Conservation (phyloP, 176 grass and related monocot species). For the Cenchrus americanus region DNA sequence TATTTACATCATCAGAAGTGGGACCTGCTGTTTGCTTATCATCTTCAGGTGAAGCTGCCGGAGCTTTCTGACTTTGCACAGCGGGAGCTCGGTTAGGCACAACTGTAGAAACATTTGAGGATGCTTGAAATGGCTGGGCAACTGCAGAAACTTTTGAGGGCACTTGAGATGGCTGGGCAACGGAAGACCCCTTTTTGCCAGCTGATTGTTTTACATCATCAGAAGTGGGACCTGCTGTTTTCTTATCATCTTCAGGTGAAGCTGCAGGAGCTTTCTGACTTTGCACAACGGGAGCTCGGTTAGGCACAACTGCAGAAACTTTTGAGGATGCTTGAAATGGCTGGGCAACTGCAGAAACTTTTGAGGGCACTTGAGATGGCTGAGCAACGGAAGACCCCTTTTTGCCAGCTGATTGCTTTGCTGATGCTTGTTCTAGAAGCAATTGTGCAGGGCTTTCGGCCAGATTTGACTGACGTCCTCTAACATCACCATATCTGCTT, state of each 20-base stretch:
- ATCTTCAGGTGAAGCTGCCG: conserved; percentile 54
- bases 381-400: conserved; percentile 50
- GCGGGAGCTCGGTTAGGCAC: conserved; percentile 32
- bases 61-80: conserved; percentile 60
- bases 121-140: too few relatives aligned
- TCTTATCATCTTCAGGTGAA: conserved; percentile 59
- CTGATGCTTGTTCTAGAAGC: conserved; percentile 78
- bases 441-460: conserved; percentile 88
- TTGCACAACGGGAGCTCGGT: conserved; percentile 40
- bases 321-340: too few relatives aligned
- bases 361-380: conserved; percentile 52
- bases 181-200: conserved; percentile 46
- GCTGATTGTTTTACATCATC: conserved; percentile 61
- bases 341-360: conserved; percentile 42
- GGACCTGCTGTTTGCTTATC: conserved; percentile 57
- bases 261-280: conserved; percentile 64
- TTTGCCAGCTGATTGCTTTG: conserved; percentile 65
- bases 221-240: conserved; percentile 42
- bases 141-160: too few relatives aligned
- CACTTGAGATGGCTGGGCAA: too few relatives aligned
- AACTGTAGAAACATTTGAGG: too few relatives aligned
- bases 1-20: conserved; percentile 55
- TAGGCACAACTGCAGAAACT: conserved; percentile 3
- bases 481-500: conserved; percentile 91
- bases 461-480: conserved; percentile 84